Conservation (phyloP, 148 eudicot genomes). For the Spergularia bocconei region DNA sequence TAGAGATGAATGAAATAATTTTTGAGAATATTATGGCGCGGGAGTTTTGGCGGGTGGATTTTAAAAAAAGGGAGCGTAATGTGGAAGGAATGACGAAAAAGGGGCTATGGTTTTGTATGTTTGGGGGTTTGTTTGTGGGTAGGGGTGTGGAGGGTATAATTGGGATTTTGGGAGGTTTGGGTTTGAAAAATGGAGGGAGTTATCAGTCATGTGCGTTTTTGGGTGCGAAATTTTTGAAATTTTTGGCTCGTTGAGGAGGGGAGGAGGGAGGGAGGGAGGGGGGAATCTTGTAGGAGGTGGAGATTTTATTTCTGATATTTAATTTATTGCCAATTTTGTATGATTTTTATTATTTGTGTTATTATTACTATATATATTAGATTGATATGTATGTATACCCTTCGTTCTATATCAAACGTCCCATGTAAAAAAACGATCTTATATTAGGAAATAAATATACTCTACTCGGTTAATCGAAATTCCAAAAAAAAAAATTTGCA, state of each 20-base stretch:
- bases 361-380: too few relatives aligned
- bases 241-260: neutral
- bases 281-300: too few relatives aligned
- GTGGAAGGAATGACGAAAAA: neutral
- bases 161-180: slow-evolving; percentile 4
- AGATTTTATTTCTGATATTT: too few relatives aligned
- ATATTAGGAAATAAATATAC: too few relatives aligned
- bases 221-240: neutral
- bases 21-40: neutral
- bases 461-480: too few relatives aligned
- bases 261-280: neutral
- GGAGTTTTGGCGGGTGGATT: neutral
- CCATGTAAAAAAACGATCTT: too few relatives aligned
- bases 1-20: neutral
- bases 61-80: neutral
- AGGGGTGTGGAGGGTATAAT: slow-evolving; percentile 9
- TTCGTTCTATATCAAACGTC: too few relatives aligned
- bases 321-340: too few relatives aligned
- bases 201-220: neutral
- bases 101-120: neutral
- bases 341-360: too few relatives aligned
- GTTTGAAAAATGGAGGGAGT: neutral
- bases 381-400: too few relatives aligned
- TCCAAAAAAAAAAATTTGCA: too few relatives aligned
- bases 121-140: too few relatives aligned